Percentiles rank a stretch among this genome's conserved stretches.
These are phyloP conservation scores for Onygena corvina DNA, from an alignment of 2,329 filamentous ascomycete genomes.

Conservation along the genomic window DNA sequence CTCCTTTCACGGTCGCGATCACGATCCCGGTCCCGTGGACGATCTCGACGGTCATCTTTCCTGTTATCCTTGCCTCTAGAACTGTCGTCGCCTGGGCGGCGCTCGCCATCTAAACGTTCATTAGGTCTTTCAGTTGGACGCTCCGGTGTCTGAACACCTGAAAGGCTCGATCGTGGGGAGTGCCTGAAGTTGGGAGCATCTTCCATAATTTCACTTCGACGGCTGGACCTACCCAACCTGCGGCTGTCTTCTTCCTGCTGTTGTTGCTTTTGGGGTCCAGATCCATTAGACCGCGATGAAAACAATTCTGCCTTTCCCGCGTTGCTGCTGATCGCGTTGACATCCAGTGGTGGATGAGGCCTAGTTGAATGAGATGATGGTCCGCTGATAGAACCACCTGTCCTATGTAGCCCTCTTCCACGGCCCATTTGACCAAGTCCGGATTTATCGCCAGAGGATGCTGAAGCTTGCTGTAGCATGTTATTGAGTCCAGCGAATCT, in stretches of 20 bases:
- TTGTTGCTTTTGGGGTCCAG: constrained; percentile 15
- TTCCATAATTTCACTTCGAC: constrained; percentile 27
- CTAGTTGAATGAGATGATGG: constrained; percentile 25
- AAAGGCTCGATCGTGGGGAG: constrained; percentile 22
- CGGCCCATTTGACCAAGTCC: constrained; percentile 28
- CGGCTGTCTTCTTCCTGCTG: constrained; percentile 22
- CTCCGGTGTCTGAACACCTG: constrained; percentile 18
- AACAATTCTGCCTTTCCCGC: constrained; percentile 25
- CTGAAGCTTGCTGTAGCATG: constrained; percentile 35
- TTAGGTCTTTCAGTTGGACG: constrained; percentile 17
- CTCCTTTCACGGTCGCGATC: constrained; percentile 20
- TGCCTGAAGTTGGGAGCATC: constrained; percentile 27
- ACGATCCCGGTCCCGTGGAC: constrained; percentile 20
- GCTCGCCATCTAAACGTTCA: constrained; percentile 21
- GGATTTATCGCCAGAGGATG: constrained; percentile 24
- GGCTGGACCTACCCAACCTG: constrained; percentile 19
- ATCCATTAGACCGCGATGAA: constrained; percentile 19
- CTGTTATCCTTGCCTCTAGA: constrained; percentile 21
- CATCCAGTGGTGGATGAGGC: constrained; percentile 24
- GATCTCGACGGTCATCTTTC: constrained; percentile 30
- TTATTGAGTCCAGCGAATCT: constrained; percentile 38
- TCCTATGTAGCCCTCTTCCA: constrained; percentile 30
- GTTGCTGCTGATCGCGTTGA: constrained; percentile 18
- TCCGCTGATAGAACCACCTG: constrained; percentile 22
- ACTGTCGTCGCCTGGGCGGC: constrained; percentile 23